Conservation (phyloP, 768 basidiomycete species). For the Hypholoma fasciculare region DNA sequence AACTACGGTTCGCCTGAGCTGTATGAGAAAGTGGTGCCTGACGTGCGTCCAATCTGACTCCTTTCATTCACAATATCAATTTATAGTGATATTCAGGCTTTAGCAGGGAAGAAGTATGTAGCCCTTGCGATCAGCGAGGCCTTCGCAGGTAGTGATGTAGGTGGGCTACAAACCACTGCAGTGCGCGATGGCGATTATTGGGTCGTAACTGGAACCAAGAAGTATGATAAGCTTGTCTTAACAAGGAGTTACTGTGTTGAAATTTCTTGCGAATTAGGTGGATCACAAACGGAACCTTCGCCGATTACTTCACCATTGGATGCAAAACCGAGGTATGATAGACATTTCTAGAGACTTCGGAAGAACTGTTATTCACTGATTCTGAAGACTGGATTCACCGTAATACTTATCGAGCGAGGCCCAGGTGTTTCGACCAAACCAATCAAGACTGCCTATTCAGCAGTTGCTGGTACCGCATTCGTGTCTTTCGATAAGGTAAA, state of each 20-base stretch:
- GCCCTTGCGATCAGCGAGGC: slow-evolving; percentile 93
- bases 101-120: slow-evolving; percentile 81
- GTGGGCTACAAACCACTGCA: slow-evolving; percentile 84
- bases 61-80: neutral
- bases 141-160: slow-evolving; percentile 87
- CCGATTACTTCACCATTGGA: slow-evolving; percentile 82
- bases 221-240: slow-evolving; percentile 43
- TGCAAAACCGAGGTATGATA: slow-evolving; percentile 67
- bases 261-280: slow-evolving; percentile 47
- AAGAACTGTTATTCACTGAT: neutral
- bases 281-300: slow-evolving; percentile 88
- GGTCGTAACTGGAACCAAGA: slow-evolving; percentile 93
- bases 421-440: slow-evolving; percentile 80
- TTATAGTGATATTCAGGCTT: slow-evolving; percentile 25
- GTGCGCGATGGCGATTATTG: slow-evolving; percentile 82
- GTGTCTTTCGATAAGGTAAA: slow-evolving; percentile 72
- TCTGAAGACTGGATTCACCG: slow-evolving; percentile 65
- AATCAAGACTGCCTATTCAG: slow-evolving; percentile 92
- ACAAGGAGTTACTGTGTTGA: neutral
- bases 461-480: slow-evolving; percentile 88
- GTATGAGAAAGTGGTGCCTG: slow-evolving; percentile 67
- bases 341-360: neutral
- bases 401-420: slow-evolving; percentile 72
- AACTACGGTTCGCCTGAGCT: slow-evolving; percentile 85
- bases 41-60: slow-evolving; percentile 37